Evolutionary conservation across 148 eudicot genomes (phyloP).

Genomic region (Rhododendron vialii): DNA sequence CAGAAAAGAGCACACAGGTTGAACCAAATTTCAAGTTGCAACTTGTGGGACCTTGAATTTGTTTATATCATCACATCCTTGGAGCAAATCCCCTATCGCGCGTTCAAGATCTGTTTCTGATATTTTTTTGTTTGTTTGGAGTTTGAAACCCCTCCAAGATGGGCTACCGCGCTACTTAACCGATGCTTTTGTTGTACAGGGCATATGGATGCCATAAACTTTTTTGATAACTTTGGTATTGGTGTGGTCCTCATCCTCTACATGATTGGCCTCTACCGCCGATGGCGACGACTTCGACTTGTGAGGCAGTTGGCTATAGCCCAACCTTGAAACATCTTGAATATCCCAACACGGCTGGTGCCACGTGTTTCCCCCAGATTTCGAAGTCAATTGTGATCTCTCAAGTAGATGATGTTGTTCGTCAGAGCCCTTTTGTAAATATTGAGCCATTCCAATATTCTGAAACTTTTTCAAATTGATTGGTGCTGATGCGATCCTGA

Average conservation of each 20-base stretch:
- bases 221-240: conserved; percentile 19
- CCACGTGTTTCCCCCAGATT: not conserved
- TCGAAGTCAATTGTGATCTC: not conserved
- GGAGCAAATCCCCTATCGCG: not conserved
- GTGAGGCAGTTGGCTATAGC: conserved; percentile 20
- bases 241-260: conserved; percentile 15
- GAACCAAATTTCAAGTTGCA: not conserved
- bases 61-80: not conserved
- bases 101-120: not conserved
- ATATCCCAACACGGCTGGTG: not conserved
- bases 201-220: conserved; percentile 8
- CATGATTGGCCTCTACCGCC: conserved; percentile 14
- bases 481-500: not conserved
- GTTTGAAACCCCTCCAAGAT: not conserved
- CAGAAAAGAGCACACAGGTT: not conserved
- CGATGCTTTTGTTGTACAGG: conserved; percentile 13
- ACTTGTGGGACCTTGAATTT: not conserved
- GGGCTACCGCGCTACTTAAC: not conserved
- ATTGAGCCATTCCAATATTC: too few species aligned
- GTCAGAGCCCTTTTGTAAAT: not conserved
- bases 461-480: not conserved
- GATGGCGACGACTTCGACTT: conserved; percentile 3
- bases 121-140: not conserved
- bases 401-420: not conserved
- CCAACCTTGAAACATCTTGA: not conserved